Evolutionary conservation across 129 eudicot genomes (phyloP).

Genomic region (Flaveria bidentis): DNA sequence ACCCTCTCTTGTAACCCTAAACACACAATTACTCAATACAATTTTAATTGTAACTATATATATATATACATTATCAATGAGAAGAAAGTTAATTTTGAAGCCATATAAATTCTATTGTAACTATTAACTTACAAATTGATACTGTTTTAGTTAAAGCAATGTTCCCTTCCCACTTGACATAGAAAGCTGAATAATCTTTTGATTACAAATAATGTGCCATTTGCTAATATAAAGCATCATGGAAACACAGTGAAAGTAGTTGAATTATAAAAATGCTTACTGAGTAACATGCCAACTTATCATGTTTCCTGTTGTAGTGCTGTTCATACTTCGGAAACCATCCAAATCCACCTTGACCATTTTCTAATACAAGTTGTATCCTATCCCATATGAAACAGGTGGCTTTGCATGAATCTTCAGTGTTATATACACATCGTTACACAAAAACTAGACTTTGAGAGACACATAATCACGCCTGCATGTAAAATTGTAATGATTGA

Average conservation of each 20-base stretch:
- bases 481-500: background rate
- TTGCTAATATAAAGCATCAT: constrained; percentile 26
- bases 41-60: no score
- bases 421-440: background rate
- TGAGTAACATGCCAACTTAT: constrained; percentile 10
- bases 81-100: no score
- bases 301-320: background rate
- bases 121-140: constrained; percentile 15
- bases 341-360: background rate
- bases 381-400: background rate
- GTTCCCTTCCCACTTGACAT: background rate
- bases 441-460: background rate
- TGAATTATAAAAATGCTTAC: background rate
- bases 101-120: no score
- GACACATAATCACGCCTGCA: background rate
- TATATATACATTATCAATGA: no score
- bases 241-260: constrained; percentile 21
- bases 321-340: background rate
- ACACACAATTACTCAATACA: no score
- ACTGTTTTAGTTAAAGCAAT: constrained; percentile 18
- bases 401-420: background rate
- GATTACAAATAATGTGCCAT: constrained; percentile 18
- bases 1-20: no score
- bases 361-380: background rate
- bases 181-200: background rate